Conservation (phyloP, 2,329 filamentous ascomycete genomes). For the Tympanopsis confertula region DNA sequence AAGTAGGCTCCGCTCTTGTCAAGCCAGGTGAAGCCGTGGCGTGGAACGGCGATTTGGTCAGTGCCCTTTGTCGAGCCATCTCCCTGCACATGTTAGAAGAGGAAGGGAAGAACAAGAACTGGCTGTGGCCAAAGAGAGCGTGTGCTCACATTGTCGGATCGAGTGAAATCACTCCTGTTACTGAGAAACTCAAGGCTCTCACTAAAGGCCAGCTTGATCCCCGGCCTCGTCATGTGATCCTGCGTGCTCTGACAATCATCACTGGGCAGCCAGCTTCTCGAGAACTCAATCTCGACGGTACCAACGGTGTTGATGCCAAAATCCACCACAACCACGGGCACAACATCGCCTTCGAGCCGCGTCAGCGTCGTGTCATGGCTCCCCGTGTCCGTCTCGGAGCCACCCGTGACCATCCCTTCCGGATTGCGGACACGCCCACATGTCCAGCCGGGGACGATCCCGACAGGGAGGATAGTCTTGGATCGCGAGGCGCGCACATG, state of each 20-base stretch:
- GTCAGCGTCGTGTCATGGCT: not conserved
- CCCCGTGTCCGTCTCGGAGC: not conserved
- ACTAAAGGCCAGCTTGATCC: constrained; percentile 33
- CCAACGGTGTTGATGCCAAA: not conserved
- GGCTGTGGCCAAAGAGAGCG: constrained; percentile 9
- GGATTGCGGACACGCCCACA: not conserved
- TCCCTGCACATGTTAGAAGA: not conserved
- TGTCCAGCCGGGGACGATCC: not conserved
- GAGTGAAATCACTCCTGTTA: constrained; percentile 32
- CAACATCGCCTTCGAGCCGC: not conserved
- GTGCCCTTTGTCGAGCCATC: constrained; percentile 4
- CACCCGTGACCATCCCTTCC: not conserved
- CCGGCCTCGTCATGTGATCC: constrained; percentile 15
- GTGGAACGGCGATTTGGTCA: constrained; percentile 28
- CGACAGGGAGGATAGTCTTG: not conserved
- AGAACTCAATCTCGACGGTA: not conserved
- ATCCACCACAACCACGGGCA: not conserved
- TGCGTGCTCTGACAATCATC: not conserved
- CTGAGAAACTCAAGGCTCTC: constrained; percentile 31
- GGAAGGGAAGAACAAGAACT: constrained; percentile 4
- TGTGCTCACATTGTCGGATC: constrained; percentile 28
- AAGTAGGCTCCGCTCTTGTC: constrained; percentile 28
- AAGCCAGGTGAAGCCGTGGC: constrained; percentile 28
- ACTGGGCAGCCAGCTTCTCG: not conserved
- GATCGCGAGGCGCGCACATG: not conserved